Evolutionary conservation across 257 asterid genomes (phyloP).

Genomic region (Primulina huaijiensis): DNA sequence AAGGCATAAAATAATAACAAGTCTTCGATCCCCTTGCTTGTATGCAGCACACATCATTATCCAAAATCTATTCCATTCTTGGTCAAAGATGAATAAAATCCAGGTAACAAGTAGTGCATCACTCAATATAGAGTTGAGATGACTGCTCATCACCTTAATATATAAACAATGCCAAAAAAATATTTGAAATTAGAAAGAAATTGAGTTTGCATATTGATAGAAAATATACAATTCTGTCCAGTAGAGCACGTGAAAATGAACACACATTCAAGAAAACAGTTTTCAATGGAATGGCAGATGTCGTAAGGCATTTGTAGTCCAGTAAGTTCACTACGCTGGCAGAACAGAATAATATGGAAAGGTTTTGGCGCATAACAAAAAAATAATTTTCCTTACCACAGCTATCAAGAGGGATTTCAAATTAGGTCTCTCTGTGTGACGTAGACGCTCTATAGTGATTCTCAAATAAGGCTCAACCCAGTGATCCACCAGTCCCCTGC

Average conservation of each 20-base stretch:
- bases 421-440: slow-evolving; percentile 65
- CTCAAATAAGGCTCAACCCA: slow-evolving; percentile 95
- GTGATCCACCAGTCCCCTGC: slow-evolving; percentile 92
- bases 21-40: slow-evolving; percentile 2
- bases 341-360: background rate
- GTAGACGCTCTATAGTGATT: slow-evolving; percentile 74
- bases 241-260: background rate
- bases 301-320: background rate
- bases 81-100: background rate
- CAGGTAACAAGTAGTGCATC: background rate
- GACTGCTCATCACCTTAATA: background rate
- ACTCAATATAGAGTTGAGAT: background rate
- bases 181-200: background rate
- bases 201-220: background rate
- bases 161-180: slow-evolving; percentile 3
- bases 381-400: slow-evolving; percentile 62
- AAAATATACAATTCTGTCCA: background rate
- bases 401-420: slow-evolving; percentile 80
- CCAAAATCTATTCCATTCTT: slow-evolving; percentile 6
- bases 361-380: background rate
- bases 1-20: slow-evolving; percentile 4
- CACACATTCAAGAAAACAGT: background rate
- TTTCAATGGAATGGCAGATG: background rate
- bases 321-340: background rate
- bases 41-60: background rate